Evolutionary conservation across 1,139 yeast species (phyloP).

Genomic region (Insectozyma bohioensis): DNA sequence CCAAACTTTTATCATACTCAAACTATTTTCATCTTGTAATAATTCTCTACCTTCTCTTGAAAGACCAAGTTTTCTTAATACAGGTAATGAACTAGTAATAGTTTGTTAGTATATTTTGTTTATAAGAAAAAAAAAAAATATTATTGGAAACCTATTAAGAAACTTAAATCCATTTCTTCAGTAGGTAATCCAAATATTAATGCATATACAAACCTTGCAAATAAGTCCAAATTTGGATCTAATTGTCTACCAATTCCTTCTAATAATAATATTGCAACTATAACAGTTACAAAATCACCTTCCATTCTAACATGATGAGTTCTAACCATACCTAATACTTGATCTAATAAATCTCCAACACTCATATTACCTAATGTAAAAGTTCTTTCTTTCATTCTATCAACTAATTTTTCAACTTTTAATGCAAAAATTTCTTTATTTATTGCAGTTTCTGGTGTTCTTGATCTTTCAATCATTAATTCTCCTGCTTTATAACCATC

Average conservation of each 20-base stretch:
- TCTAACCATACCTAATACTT: conserved; percentile 87
- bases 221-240: conserved; percentile 88
- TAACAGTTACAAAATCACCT: conserved; percentile 91
- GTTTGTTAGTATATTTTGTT: conserved; percentile 5
- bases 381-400: conserved; percentile 78
- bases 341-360: conserved; percentile 86
- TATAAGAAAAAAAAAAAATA: conserved; percentile 7
- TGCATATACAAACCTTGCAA: conserved; percentile 88
- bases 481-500: conserved; percentile 96
- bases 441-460: conserved; percentile 90
- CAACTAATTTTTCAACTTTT: conserved; percentile 81
- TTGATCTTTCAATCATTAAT: conserved; percentile 88
- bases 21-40: conserved; percentile 55
- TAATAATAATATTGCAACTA: conserved; percentile 81
- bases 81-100: conserved; percentile 73
- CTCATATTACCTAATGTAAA: conserved; percentile 91
- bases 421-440: conserved; percentile 83
- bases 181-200: conserved; percentile 59
- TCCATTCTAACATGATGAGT: conserved; percentile 96
- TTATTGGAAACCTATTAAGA: conserved; percentile 10
- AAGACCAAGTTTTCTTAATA: conserved; percentile 78
- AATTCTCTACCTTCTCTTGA: conserved; percentile 64
- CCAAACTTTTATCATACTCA: conserved; percentile 91
- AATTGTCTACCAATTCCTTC: conserved; percentile 96
- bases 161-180: conserved; percentile 23